Conservation (phyloP, 768 basidiomycete genomes). For the Suillus weaverae region DNA sequence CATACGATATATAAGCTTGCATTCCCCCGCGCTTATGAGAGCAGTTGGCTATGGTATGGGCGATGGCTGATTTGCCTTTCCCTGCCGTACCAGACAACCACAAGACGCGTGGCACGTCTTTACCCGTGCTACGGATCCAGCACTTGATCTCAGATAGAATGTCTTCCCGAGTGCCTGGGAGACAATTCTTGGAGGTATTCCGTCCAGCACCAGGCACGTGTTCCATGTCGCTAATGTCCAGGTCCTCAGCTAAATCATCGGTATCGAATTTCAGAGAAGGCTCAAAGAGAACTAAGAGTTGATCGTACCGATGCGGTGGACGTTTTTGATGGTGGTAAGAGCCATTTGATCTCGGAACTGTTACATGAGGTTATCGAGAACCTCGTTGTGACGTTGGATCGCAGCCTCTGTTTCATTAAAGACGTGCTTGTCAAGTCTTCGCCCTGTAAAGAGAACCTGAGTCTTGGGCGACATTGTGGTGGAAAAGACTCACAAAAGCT, state of each 20-base stretch:
- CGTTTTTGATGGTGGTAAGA: no score
- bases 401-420: background rate
- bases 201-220: conserved; percentile 2
- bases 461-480: no score
- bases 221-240: background rate
- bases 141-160: conserved; percentile 16
- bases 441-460: no score
- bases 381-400: background rate
- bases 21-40: conserved; percentile 13
- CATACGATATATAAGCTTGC: conserved; percentile 6
- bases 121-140: conserved; percentile 13
- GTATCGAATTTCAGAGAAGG: no score
- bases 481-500: no score
- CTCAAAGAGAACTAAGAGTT: no score
- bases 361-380: conserved; percentile 2
- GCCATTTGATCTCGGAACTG: background rate
- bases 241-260: background rate
- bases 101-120: conserved; percentile 8
- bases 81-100: conserved; percentile 15
- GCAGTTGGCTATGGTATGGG: conserved; percentile 16
- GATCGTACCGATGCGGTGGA: no score
- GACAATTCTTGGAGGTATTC: conserved; percentile 9
- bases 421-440: no score
- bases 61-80: conserved; percentile 21
- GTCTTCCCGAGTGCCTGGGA: conserved; percentile 13